Conservation (phyloP, 352 stramenopile genomes). For the Phytopythium chamaehyphon region DNA sequence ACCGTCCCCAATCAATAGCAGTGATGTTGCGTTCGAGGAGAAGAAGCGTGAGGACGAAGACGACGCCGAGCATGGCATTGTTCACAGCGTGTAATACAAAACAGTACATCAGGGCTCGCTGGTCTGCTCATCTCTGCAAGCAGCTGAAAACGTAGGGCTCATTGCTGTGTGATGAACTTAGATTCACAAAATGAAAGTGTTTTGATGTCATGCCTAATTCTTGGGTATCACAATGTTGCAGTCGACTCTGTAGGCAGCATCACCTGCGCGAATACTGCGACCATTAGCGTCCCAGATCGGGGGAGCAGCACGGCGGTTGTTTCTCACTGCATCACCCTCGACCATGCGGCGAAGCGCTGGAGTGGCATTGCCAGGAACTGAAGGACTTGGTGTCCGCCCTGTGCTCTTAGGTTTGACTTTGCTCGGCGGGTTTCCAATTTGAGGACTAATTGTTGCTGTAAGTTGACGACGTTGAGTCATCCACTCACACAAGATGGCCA, state of each 20-base stretch:
- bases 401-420: no score
- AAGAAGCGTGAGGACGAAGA: slow-evolving; percentile 21
- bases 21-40: slow-evolving; percentile 10
- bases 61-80: slow-evolving; percentile 23
- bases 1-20: slow-evolving; percentile 11
- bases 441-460: background rate
- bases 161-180: background rate
- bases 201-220: no score
- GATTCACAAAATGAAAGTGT: background rate
- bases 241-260: background rate
- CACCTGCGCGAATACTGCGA: slow-evolving; percentile 25
- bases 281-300: slow-evolving; percentile 59
- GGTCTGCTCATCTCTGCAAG: background rate
- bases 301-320: background rate
- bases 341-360: slow-evolving; percentile 7
- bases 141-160: no score
- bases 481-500: slow-evolving; percentile 63
- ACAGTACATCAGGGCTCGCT: background rate
- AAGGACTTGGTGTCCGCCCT: no score
- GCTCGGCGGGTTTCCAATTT: no score
- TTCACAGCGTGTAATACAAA: slow-evolving; percentile 22
- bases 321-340: background rate
- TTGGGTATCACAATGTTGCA: background rate
- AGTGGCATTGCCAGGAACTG: background rate
- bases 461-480: slow-evolving; percentile 29